These are phyloP conservation scores for Metschnikowia cubensis DNA, from an alignment of 805 yeast genomes.

Conservation along the genomic window DNA sequence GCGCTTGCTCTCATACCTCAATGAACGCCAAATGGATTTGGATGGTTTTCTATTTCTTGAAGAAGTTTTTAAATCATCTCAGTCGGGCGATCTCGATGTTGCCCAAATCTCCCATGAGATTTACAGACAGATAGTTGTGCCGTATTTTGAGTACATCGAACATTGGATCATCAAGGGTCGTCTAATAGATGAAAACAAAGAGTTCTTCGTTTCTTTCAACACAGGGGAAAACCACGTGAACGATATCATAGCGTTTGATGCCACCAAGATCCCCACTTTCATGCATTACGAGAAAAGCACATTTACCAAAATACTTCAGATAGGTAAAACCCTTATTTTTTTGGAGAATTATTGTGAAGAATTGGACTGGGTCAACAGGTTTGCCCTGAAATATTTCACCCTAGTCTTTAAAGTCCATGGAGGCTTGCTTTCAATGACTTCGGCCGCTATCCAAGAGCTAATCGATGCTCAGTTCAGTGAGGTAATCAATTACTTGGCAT, in stretches of 20 bases:
- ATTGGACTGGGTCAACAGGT: conserved; percentile 55
- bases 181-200: conserved; percentile 49
- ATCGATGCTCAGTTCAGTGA: conserved; percentile 46
- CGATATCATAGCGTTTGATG: conserved; percentile 30
- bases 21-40: conserved; percentile 25
- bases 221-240: conserved; percentile 26
- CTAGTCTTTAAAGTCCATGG: conserved; percentile 27
- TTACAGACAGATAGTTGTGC: conserved; percentile 44
- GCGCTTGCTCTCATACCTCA: conserved; percentile 51
- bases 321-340: conserved; percentile 71
- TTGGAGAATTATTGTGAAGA: conserved; percentile 65
- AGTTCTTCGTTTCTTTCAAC: conserved; percentile 55
- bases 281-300: conserved; percentile 29
- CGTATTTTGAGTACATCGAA: conserved; percentile 57
- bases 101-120: conserved; percentile 40
- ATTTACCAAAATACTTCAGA: conserved; percentile 50
- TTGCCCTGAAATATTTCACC: conserved; percentile 31
- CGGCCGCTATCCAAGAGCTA: conserved; percentile 34
- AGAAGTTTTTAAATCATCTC: conserved; percentile 44
- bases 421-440: conserved; percentile 31
- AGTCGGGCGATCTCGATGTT: conserved; percentile 62
- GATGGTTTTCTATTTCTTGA: conserved; percentile 54
- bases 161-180: conserved; percentile 73
- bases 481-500: conserved; percentile 48
- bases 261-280: conserved; percentile 43